Evolutionary conservation across 768 basidiomycete species (phyloP).

Genomic region (Exsudoporus frostii): DNA sequence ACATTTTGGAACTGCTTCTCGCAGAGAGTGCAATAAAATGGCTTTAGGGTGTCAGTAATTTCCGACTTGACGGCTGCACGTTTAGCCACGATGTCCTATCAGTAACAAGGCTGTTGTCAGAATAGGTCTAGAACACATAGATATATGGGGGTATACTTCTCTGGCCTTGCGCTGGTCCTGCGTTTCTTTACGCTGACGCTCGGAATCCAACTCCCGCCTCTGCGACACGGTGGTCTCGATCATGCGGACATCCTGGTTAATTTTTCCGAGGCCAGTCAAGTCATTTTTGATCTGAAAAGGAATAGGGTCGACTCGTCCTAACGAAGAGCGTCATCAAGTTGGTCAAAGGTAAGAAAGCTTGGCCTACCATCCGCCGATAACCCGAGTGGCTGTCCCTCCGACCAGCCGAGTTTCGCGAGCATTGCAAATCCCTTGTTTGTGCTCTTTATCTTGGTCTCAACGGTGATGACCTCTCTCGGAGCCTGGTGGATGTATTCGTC

Average conservation of each 20-base stretch:
- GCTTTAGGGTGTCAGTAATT: constrained; percentile 60
- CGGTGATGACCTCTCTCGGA: constrained; percentile 66
- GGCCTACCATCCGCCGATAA: constrained; percentile 67
- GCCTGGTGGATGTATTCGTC: constrained; percentile 57
- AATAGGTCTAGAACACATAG: neutral
- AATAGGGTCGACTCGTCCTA: constrained; percentile 80
- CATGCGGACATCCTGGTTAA: constrained; percentile 75
- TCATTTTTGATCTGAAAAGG: constrained; percentile 80
- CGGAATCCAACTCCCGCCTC: constrained; percentile 75
- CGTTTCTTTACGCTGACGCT: constrained; percentile 76
- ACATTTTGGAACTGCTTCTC: constrained; percentile 87
- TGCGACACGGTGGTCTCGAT: constrained; percentile 84
- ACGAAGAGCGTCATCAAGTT: neutral
- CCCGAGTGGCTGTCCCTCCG: constrained; percentile 74
- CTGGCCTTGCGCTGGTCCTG: constrained; percentile 70
- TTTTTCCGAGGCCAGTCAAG: constrained; percentile 75
- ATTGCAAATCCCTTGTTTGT: constrained; percentile 80
- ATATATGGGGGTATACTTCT: constrained; percentile 46
- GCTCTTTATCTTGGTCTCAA: constrained; percentile 76
- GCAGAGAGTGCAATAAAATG: constrained; percentile 81
- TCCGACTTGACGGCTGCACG: constrained; percentile 65
- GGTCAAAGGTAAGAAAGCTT: neutral
- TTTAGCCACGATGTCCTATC: constrained; percentile 61
- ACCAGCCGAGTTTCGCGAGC: constrained; percentile 81
- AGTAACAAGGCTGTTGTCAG: constrained; percentile 1